Evolutionary conservation across 305 asterid genomes (phyloP).

Genomic region (Rubia balearica): DNA sequence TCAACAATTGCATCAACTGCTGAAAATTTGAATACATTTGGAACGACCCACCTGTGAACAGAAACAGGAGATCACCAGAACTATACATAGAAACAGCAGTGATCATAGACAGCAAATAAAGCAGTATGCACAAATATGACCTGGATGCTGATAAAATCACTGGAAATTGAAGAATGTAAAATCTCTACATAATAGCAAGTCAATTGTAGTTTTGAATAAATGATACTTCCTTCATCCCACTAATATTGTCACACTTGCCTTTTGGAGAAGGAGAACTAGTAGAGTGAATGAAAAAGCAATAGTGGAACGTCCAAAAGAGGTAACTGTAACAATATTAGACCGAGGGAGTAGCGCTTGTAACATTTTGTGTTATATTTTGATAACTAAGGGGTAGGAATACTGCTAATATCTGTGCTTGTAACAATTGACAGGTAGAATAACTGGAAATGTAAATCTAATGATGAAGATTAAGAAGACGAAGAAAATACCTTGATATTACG

Average conservation of each 20-base stretch:
- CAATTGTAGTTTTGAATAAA: not conserved
- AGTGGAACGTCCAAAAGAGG: not conserved
- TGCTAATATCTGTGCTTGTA: not conserved
- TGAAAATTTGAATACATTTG: constrained; percentile 91
- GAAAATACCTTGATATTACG: constrained; percentile 71
- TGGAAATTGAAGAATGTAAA: not conserved
- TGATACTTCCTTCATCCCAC: not conserved
- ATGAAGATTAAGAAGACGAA: not conserved
- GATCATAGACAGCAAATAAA: constrained; percentile 17
- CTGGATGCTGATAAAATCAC: not conserved
- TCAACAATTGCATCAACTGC: constrained; percentile 91
- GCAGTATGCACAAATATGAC: constrained; percentile 4
- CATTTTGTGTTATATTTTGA: not conserved
- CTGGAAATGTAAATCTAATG: not conserved
- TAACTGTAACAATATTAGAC: not conserved
- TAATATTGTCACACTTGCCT: not conserved
- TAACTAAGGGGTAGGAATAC: not conserved
- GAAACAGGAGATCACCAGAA: constrained; percentile 15
- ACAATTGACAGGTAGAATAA: not conserved
- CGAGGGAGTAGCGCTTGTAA: not conserved
- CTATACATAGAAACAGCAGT: constrained; percentile 15
- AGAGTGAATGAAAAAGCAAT: not conserved
- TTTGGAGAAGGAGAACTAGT: not conserved
- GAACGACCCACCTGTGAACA: constrained; percentile 87
- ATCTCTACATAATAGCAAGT: not conserved